Percentiles rank a stretch among this genome's conserved stretches.
Evolutionary conservation across 768 basidiomycete species (phyloP).

Genomic region (Podaxis sp.): DNA sequence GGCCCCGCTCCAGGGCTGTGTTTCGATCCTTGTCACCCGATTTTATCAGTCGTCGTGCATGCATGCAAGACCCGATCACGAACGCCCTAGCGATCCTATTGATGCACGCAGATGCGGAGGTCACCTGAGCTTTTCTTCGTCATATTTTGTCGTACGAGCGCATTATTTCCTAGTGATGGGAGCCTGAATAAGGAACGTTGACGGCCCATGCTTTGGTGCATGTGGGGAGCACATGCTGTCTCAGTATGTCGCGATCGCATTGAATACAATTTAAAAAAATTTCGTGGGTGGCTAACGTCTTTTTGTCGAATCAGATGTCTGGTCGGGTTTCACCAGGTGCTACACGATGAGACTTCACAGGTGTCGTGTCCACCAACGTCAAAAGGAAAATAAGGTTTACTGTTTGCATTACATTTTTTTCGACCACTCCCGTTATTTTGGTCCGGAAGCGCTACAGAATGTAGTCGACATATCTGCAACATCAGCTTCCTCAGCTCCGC

Average conservation of each 20-base stretch:
- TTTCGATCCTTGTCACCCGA: no score
- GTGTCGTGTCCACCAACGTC: no score
- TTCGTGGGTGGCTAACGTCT: not conserved
- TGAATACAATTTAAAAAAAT: not conserved
- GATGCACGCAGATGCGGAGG: not conserved
- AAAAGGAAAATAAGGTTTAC: no score
- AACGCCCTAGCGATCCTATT: no score
- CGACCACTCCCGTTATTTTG: no score
- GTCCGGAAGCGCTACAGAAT: no score
- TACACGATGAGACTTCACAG: no score
- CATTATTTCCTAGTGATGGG: not conserved
- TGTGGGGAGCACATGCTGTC: not conserved
- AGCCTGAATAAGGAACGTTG: not conserved
- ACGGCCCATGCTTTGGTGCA: not conserved
- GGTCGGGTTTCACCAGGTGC: not conserved
- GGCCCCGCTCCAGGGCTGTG: no score
- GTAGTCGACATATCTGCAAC: not conserved
- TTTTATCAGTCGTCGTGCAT: no score
- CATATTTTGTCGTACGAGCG: not conserved
- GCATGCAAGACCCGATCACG: no score
- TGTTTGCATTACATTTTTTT: no score
- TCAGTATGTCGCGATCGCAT: not conserved
- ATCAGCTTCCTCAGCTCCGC: not conserved
- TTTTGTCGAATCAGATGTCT: not conserved
- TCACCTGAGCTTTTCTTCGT: not conserved